phyloP scores from a whole-genome alignment of 345 rosid species.

The Melaleuca quinquenervia region DNA sequence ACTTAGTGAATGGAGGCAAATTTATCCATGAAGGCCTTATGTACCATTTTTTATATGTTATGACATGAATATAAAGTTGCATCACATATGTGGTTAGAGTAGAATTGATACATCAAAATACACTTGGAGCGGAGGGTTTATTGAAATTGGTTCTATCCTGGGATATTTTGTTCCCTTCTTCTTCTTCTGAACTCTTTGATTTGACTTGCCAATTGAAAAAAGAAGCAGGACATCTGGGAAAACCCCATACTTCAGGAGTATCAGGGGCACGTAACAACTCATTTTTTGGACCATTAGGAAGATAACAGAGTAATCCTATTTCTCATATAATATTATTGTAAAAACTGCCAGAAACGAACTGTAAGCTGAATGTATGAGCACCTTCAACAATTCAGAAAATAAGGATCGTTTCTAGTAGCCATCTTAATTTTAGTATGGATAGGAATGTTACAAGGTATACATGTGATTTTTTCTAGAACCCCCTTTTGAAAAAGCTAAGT shows the following conservation, averaged over 20 bases:
- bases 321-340: too few species aligned
- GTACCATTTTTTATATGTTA: background rate
- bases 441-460: background rate
- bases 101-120: background rate
- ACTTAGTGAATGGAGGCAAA: background rate
- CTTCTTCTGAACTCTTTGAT: background rate
- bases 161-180: background rate
- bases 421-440: background rate
- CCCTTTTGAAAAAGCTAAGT: too few species aligned
- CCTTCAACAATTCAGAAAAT: background rate
- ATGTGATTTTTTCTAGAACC: background rate
- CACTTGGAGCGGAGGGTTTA: background rate
- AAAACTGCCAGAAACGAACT: background rate
- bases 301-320: background rate
- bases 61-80: background rate
- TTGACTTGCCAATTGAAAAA: background rate
- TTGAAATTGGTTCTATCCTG: background rate
- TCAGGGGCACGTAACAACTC: background rate
- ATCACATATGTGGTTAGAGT: background rate
- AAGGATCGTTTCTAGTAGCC: background rate
- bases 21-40: background rate
- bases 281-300: background rate
- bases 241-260: background rate
- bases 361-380: background rate
- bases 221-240: background rate